Evolutionary conservation across 2,329 filamentous ascomycete genomes (phyloP).

Genomic region (Cladorrhinum sp.): DNA sequence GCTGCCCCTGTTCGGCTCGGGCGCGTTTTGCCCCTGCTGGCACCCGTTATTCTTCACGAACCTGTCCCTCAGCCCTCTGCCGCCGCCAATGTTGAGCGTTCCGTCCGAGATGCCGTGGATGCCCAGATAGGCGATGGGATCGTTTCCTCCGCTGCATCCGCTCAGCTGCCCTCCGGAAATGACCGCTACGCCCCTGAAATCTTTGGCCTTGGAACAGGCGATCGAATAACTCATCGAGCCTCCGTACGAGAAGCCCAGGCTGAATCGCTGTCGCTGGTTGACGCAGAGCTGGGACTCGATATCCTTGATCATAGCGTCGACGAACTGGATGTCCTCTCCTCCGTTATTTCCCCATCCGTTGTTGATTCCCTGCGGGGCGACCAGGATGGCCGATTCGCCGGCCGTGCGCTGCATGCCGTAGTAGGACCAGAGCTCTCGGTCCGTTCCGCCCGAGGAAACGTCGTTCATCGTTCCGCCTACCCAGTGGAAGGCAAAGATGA

Average conservation of each 20-base stretch:
- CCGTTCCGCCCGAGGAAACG: constrained; percentile 27
- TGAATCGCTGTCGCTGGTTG: constrained; percentile 39
- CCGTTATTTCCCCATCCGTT: constrained; percentile 41
- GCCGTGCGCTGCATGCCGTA: constrained; percentile 38
- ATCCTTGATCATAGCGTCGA: constrained; percentile 38
- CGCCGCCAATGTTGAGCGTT: constrained; percentile 11
- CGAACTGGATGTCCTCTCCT: constrained; percentile 41
- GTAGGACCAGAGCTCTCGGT: constrained; percentile 30
- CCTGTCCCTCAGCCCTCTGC: constrained; percentile 18
- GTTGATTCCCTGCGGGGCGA: constrained; percentile 41
- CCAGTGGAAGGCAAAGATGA: constrained; percentile 43
- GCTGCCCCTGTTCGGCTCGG: constrained; percentile 10
- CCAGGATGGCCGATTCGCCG: constrained; percentile 39
- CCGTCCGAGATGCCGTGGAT: constrained; percentile 19
- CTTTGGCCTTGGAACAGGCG: constrained; percentile 38
- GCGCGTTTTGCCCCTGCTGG: neutral
- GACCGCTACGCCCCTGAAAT: constrained; percentile 36
- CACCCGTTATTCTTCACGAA: constrained; percentile 22
- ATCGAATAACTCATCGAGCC: constrained; percentile 41
- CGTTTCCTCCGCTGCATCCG: constrained; percentile 14
- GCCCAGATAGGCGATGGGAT: constrained; percentile 19
- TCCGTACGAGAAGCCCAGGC: constrained; percentile 41
- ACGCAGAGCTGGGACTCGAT: constrained; percentile 41
- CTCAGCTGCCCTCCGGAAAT: constrained; percentile 9
- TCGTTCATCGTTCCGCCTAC: constrained; percentile 38